Evolutionary conservation across 1,284 basidiomycete species (phyloP).

Genomic region (Apiotrichum veenhuisii): DNA sequence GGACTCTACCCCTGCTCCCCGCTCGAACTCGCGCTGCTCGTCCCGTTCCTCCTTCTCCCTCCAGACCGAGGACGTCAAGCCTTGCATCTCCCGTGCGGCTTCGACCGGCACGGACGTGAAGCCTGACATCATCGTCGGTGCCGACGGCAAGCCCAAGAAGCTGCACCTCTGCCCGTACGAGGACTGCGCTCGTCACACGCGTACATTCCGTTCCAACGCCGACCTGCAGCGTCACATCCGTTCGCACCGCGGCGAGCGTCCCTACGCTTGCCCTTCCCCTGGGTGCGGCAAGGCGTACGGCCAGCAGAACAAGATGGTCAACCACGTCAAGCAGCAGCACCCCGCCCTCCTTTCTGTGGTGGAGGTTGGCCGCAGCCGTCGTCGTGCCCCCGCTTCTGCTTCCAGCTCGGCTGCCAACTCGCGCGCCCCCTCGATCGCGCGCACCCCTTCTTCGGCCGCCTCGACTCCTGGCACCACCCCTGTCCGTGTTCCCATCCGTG

Average conservation of each 20-base stretch:
- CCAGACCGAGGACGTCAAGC: slow-evolving; percentile 3
- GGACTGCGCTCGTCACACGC: slow-evolving; percentile 12
- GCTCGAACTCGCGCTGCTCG: slow-evolving; percentile 18
- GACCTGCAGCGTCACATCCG: slow-evolving; percentile 26
- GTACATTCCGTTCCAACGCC: slow-evolving; percentile 25
- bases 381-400: slow-evolving; percentile 4
- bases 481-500: not conserved
- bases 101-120: not conserved
- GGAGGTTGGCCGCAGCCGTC: slow-evolving; percentile 15
- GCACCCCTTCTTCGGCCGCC: slow-evolving; percentile 1
- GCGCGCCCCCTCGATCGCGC: not conserved
- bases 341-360: slow-evolving; percentile 11
- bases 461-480: slow-evolving; percentile 1
- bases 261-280: slow-evolving; percentile 14
- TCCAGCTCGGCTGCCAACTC: slow-evolving; percentile 1
- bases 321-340: slow-evolving; percentile 24
- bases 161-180: slow-evolving; percentile 19
- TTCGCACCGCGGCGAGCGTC: slow-evolving; percentile 19
- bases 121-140: not conserved
- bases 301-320: slow-evolving; percentile 26
- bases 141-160: slow-evolving; percentile 14
- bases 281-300: slow-evolving; percentile 23
- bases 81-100: not conserved
- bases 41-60: slow-evolving; percentile 14
- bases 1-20: slow-evolving; percentile 14